Evolutionary conservation across 176 grass and related monocot species (phyloP).

Genomic region (Carex littledalei): DNA sequence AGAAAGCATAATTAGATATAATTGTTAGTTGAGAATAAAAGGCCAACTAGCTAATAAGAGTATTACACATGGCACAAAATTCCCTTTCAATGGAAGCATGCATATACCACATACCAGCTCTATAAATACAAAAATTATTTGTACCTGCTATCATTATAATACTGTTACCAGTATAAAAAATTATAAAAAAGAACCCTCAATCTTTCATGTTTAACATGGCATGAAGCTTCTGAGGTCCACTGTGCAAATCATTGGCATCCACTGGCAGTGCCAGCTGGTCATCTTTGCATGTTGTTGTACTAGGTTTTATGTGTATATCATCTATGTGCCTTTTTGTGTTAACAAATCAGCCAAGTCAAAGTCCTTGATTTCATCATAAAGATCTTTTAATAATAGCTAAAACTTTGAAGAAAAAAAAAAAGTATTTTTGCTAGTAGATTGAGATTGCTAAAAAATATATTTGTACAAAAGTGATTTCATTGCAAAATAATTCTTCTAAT

Average conservation of each 20-base stretch:
- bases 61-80: constrained; percentile 18
- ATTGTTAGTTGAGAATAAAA: constrained; percentile 11
- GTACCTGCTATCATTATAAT: constrained; percentile 1
- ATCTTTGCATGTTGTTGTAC: background rate
- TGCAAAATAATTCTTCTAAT: background rate
- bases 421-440: background rate
- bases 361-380: background rate
- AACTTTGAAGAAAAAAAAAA: background rate
- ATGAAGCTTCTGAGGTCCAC: constrained; percentile 23
- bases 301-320: background rate
- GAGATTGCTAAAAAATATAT: background rate
- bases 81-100: constrained; percentile 15
- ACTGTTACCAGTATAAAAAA: constrained; percentile 9
- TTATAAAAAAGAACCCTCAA: background rate
- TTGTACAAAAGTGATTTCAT: no score
- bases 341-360: background rate
- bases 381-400: background rate
- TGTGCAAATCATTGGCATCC: constrained; percentile 22
- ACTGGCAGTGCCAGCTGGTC: background rate
- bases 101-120: background rate
- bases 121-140: background rate
- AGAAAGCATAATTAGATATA: constrained; percentile 1
- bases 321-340: constrained; percentile 3
- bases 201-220: constrained; percentile 5
- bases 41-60: background rate